A percentile compares a stretch with the other conserved stretches of the same genome.
These are phyloP conservation scores for Magnolia sinica DNA, from an alignment of 164 flowering plant species.

Conservation along the genomic window DNA sequence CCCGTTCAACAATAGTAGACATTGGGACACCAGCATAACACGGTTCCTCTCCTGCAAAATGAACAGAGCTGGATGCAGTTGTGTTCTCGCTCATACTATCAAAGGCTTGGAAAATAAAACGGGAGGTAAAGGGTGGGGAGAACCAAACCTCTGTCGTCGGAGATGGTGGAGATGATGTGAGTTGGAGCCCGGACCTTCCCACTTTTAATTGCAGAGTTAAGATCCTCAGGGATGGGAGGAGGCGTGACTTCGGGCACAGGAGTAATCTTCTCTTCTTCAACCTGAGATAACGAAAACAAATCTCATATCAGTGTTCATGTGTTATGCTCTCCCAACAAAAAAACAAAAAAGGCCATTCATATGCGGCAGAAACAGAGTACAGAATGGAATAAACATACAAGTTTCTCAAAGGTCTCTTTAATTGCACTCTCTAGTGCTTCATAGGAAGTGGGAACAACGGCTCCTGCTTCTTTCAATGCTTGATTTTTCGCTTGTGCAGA, in stretches of 20 bases:
- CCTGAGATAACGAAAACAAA: slow-evolving; percentile 32
- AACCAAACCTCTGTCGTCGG: slow-evolving; percentile 89
- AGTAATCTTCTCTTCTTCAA: slow-evolving; percentile 69
- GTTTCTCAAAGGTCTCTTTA: slow-evolving; percentile 85
- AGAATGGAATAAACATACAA: slow-evolving; percentile 41
- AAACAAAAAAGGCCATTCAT: neutral
- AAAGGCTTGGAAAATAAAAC: neutral
- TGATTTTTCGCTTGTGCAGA: slow-evolving; percentile 99
- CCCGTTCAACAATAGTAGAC: slow-evolving; percentile 89
- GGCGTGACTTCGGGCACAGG: slow-evolving; percentile 82
- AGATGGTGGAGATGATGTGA: slow-evolving; percentile 94
- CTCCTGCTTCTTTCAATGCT: slow-evolving; percentile 92
- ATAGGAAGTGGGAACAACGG: slow-evolving; percentile 91
- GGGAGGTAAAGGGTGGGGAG: neutral
- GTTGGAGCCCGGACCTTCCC: slow-evolving; percentile 99
- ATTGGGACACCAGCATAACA: slow-evolving; percentile 93
- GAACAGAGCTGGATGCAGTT: neutral
- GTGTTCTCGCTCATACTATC: neutral
- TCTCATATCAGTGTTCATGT: neutral
- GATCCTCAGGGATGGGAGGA: slow-evolving; percentile 99
- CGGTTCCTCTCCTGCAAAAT: slow-evolving; percentile 78
- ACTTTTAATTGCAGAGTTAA: slow-evolving; percentile 81
- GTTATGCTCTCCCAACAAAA: neutral
- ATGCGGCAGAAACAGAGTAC: neutral
- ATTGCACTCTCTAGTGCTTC: slow-evolving; percentile 87